Conservation (phyloP, 345 rosid species). For the Sapria himalayana region DNA sequence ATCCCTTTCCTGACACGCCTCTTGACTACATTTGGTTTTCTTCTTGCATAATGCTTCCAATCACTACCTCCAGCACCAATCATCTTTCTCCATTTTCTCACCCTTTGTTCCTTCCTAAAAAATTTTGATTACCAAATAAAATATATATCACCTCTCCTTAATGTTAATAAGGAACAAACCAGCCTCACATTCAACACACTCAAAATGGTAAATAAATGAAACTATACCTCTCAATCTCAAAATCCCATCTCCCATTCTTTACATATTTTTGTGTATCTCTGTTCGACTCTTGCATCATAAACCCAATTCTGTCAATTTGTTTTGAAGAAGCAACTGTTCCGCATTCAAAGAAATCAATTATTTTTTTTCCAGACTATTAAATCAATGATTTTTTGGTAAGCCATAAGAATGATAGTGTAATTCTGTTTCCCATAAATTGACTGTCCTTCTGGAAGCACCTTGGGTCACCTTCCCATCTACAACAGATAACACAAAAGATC, state of each 20-base stretch:
- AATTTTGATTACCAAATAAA: constrained; percentile 1
- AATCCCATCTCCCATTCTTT: constrained; percentile 26
- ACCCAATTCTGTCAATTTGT: constrained; percentile 57
- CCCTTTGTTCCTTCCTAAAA: constrained; percentile 69
- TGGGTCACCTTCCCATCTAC: constrained; percentile 5
- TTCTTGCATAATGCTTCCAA: constrained; percentile 76
- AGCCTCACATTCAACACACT: not conserved
- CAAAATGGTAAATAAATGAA: not conserved
- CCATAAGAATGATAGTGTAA: constrained; percentile 5
- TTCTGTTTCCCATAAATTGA: constrained; percentile 9
- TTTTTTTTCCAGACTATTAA: constrained; percentile 46
- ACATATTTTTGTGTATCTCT: constrained; percentile 27
- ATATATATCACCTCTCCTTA: constrained; percentile 6
- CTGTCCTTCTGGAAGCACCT: too few species aligned
- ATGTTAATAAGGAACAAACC: constrained; percentile 2
- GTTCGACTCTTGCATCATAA: constrained; percentile 42
- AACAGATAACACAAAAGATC: constrained; percentile 1
- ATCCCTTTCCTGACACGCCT: constrained; percentile 81
- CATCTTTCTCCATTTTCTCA: constrained; percentile 95
- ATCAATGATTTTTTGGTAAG: constrained; percentile 9
- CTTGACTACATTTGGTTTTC: constrained; percentile 76
- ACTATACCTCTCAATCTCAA: constrained; percentile 32
- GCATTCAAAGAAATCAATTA: constrained; percentile 36
- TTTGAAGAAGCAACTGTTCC: constrained; percentile 43
- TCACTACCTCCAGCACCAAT: constrained; percentile 94